Percentiles rank a stretch among this genome's conserved stretches.
Conservation (phyloP, 257 asterid species). For the Cynanchum wilfordii region DNA sequence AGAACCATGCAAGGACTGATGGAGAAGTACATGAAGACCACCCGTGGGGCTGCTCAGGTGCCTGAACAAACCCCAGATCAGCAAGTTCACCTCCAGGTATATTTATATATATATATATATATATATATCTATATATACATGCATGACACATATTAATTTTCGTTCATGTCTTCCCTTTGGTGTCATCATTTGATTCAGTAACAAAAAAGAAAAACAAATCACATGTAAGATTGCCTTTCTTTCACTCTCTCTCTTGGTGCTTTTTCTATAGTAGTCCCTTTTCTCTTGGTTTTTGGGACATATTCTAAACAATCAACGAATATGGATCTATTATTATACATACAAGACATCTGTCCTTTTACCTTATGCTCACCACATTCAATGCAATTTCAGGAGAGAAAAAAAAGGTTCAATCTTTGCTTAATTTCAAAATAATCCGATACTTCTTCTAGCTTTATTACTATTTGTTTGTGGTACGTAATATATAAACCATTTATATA, state of each 20-base stretch:
- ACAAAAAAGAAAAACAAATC: too few relatives aligned
- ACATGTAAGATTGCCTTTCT: too few relatives aligned
- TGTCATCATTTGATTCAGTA: too few relatives aligned
- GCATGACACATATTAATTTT: too few relatives aligned
- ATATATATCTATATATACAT: too few relatives aligned
- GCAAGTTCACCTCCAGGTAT: slow-evolving; percentile 32
- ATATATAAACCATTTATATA: too few relatives aligned
- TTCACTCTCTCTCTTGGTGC: too few relatives aligned
- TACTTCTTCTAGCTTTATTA: slow-evolving; percentile 33
- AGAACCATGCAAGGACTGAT: slow-evolving; percentile 78
- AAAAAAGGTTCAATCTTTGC: too few relatives aligned
- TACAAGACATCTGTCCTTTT: slow-evolving; percentile 9
- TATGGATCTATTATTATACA: background rate
- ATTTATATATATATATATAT: too few relatives aligned
- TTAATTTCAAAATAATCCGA: slow-evolving; percentile 40
- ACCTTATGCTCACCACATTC: background rate
- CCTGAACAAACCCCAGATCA: slow-evolving; percentile 33
- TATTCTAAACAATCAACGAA: background rate
- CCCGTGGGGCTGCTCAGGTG: slow-evolving; percentile 27
- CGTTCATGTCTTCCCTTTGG: too few relatives aligned
- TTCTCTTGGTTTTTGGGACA: background rate
- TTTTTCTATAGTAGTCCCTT: too few relatives aligned
- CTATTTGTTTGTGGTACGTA: background rate
- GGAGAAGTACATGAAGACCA: slow-evolving; percentile 59
- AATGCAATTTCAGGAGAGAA: too few relatives aligned